Percentiles rank a stretch among this genome's conserved stretches.
Conservation (phyloP, 768 basidiomycete species). For the Calocera viscosa region DNA sequence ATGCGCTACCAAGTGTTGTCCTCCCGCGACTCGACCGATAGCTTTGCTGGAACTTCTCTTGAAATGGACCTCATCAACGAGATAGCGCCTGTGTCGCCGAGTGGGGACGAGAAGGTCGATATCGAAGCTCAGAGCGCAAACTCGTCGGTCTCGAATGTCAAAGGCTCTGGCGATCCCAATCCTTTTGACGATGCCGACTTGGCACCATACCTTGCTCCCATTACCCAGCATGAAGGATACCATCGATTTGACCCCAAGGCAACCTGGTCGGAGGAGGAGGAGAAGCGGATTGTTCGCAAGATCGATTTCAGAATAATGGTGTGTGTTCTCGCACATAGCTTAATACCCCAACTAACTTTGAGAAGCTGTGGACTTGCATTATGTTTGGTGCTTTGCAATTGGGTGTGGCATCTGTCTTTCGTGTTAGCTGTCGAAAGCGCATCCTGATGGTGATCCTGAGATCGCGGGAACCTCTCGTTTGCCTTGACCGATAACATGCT, state of each 20-base stretch:
- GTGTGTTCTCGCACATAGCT: conserved; percentile 23
- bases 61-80: not conserved
- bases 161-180: not conserved
- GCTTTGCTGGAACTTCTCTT: not conserved
- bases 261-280: conserved; percentile 62
- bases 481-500: conserved; percentile 61
- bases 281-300: conserved; percentile 48
- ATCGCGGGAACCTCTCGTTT: conserved; percentile 49
- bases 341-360: not conserved
- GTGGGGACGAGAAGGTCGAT: not conserved
- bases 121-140: not conserved
- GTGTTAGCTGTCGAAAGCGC: not conserved
- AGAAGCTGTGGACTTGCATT: conserved; percentile 25
- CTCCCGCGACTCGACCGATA: not conserved
- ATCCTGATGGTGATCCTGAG: conserved; percentile 30
- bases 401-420: conserved; percentile 16
- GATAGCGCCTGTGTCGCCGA: not conserved
- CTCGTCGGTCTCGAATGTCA: not conserved
- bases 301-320: conserved; percentile 49
- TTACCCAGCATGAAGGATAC: conserved; percentile 40
- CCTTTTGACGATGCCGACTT: not conserved
- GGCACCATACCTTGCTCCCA: not conserved
- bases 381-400: conserved; percentile 43
- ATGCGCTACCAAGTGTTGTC: not conserved
- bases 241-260: conserved; percentile 53